Conservation (phyloP, 495 filamentous ascomycete genomes). For the Lasiosphaeriaceae sp. region DNA sequence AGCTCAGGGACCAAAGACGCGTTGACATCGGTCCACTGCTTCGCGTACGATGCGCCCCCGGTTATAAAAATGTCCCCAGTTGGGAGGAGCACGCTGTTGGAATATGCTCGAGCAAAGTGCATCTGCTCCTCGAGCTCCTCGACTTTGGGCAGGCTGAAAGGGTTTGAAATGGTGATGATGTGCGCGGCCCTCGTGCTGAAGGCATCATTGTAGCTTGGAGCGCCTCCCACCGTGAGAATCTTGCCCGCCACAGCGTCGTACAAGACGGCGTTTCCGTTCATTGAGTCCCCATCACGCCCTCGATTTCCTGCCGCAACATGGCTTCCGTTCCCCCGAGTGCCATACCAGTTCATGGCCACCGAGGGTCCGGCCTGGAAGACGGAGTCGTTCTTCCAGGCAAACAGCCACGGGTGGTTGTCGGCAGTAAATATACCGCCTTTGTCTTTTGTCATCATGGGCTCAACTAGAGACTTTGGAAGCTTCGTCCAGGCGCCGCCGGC, state of each 20-base stretch:
- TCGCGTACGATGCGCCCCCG: conserved; percentile 47
- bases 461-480: neutral
- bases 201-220: neutral
- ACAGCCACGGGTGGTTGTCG: conserved; percentile 60
- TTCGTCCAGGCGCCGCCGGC: neutral
- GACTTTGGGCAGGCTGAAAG: neutral
- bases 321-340: neutral
- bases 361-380: conserved; percentile 59
- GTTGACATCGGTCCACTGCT: conserved; percentile 48
- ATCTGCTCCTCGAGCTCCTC: neutral
- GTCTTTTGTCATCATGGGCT: conserved; percentile 53
- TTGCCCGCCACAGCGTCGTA: neutral
- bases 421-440: conserved; percentile 38
- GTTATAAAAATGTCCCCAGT: conserved; percentile 53
- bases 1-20: conserved; percentile 34
- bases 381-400: conserved; percentile 51
- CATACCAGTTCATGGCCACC: conserved; percentile 57
- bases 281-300: neutral
- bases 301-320: neutral
- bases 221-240: neutral
- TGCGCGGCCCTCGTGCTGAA: neutral
- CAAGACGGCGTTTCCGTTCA: neutral
- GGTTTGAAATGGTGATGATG: neutral
- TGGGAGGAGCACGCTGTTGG: conserved; percentile 53
- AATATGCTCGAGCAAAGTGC: conserved; percentile 21